phyloP scores from a whole-genome alignment of 305 asterid genomes.

The Solanum hybrid region DNA sequence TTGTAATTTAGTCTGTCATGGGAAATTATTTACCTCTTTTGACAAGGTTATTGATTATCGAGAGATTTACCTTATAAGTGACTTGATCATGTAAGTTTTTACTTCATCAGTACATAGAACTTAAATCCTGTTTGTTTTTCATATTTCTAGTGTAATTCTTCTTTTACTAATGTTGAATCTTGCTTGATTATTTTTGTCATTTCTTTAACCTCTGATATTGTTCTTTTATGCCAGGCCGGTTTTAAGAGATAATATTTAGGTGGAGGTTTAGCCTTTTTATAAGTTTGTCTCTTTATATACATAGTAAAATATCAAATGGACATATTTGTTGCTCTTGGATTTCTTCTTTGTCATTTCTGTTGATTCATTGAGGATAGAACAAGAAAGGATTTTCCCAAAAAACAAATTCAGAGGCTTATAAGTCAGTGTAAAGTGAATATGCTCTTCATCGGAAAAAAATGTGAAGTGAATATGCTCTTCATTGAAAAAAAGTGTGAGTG shows the following conservation, averaged over 20 bases:
- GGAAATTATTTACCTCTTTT: not conserved
- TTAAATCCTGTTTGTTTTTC: not conserved
- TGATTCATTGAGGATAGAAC: not conserved
- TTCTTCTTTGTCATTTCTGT: not conserved
- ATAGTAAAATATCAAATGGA: not conserved
- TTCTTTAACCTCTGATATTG: not conserved
- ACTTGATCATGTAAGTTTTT: not conserved
- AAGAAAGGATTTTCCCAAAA: not conserved
- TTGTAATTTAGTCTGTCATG: not conserved
- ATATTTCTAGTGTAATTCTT: not conserved
- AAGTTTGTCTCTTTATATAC: not conserved
- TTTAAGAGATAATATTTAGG: not conserved
- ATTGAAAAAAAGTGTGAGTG: not conserved
- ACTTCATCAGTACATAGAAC: not conserved
- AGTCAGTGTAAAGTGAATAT: not conserved
- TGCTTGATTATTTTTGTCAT: not conserved
- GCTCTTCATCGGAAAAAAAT: not conserved
- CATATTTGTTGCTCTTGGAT: not conserved
- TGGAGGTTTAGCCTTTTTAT: not conserved
- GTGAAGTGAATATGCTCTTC: not conserved
- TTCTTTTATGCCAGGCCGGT: not conserved
- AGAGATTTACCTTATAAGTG: not conserved
- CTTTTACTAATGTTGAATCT: not conserved
- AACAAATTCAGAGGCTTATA: not conserved
- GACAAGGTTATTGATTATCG: not conserved